Evolutionary conservation across 2,329 filamentous ascomycete species (phyloP), one percentile per base, ranked within the genome.

Genomic region (Microdochium nivale): DNA sequence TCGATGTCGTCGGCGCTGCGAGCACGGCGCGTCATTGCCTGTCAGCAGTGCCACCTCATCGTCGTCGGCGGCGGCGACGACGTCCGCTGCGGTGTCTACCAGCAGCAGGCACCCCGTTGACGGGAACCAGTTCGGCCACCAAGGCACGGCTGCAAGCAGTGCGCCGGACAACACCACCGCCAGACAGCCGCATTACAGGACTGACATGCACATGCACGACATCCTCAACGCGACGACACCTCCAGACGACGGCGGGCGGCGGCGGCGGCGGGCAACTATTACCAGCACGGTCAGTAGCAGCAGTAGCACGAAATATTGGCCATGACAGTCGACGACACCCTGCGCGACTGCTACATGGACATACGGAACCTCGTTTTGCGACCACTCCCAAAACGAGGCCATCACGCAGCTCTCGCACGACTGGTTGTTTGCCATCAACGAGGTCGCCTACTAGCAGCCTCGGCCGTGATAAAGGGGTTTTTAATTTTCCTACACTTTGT

Each of bases 51-150:
- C 54, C 70, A 73, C 55, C 63, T 64, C 33, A 58, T 70, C 44
- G 73, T 72, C 54, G 67, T 67, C 30, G 63, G 64, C 37, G 73
- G 71, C 54, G 33, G 64, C 33, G 58, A 70, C 44, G 73, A 73
- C 54, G 67, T 67, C 30, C 63, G 64, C 37, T 73, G 71, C 54
- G 33, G 33, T 19, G 33, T 37, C 33, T 37, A 14, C 16, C 13
- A 37, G n/a, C 14, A 14, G 33, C 33, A n/a, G n/a, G n/a, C 33
- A 19, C n/a, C 13, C 3, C 4, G n/a, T 7, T 16, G 33, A 37
- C 5, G 33, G 33, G 13, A 14, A 5, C n/a, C 33, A 37, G 33
- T 4, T 37, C 4, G 33, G 16, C 5, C 5, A 30, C 5, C 27
- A 30, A 14, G 33, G 33, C n/a, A 37, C n/a, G 33, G 13, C 33